Evolutionary conservation across 257 asterid genomes (phyloP).

Genomic region (Solanum tacnaense): DNA sequence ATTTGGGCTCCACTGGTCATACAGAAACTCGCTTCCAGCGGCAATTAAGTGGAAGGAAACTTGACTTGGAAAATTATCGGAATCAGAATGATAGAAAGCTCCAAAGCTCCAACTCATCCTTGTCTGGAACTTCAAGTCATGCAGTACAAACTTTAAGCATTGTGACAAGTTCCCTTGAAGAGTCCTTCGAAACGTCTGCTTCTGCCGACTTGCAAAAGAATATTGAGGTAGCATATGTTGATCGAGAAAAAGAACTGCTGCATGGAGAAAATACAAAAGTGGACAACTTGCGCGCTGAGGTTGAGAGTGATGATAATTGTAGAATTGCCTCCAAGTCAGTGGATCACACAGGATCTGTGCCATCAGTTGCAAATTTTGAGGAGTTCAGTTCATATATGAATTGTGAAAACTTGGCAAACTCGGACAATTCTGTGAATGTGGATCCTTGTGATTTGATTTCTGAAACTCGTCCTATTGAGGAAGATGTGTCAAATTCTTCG

Average conservation of each 20-base stretch:
- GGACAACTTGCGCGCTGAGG: conserved; percentile 32
- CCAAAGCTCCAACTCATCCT: conserved; percentile 58
- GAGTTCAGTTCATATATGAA: conserved; percentile 30
- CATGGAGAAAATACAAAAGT: conserved; percentile 38
- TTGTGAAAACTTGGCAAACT: conserved; percentile 20
- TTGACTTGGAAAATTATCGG: conserved; percentile 55
- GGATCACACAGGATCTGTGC: conserved; percentile 17
- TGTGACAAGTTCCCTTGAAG: conserved; percentile 43
- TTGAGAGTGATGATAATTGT: conserved; percentile 29
- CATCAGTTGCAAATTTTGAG: conserved; percentile 27
- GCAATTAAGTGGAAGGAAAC: conserved; percentile 57
- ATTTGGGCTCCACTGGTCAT: conserved; percentile 57
- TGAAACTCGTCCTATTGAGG: conserved; percentile 29
- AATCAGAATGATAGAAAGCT: conserved; percentile 44
- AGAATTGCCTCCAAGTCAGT: conserved; percentile 21
- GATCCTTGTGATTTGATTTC: conserved; percentile 25
- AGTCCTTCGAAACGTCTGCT: conserved; percentile 27
- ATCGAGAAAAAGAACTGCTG: conserved; percentile 22
- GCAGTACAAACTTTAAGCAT: conserved; percentile 39
- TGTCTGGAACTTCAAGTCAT: conserved; percentile 65
- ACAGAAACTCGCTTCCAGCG: conserved; percentile 44
- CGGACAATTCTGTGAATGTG: conserved; percentile 8
- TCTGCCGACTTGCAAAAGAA: conserved; percentile 22
- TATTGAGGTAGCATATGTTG: conserved; percentile 12
- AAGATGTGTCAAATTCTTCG: conserved; percentile 22